phyloP scores from a whole-genome alignment of 306 rosid genomes.

The Sophora flavescens region DNA sequence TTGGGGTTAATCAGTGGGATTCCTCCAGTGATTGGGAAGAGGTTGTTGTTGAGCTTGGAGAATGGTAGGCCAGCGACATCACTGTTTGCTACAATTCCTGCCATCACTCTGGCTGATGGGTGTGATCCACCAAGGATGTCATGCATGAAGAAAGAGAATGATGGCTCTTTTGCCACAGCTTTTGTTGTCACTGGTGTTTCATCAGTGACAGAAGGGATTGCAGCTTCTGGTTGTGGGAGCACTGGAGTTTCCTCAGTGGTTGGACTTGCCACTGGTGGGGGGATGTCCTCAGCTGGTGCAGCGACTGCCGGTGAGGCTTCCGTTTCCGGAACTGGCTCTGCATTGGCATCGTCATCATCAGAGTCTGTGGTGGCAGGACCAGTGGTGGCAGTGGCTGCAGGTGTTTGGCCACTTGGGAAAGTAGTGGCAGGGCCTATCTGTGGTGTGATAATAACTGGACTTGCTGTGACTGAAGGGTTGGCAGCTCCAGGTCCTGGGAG shows the following conservation, averaged over 20 bases:
- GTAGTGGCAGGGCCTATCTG: conserved; percentile 34
- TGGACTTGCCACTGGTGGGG: conserved; percentile 45
- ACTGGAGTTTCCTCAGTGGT: conserved; percentile 31
- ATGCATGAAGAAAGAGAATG: conserved; percentile 80
- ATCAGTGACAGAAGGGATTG: conserved; percentile 12
- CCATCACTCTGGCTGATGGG: conserved; percentile 79
- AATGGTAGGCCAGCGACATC: conserved; percentile 68
- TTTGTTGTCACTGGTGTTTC: conserved; percentile 32
- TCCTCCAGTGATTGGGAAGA: conserved; percentile 74
- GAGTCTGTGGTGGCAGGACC: conserved; percentile 11
- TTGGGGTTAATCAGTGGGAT: conserved; percentile 66
- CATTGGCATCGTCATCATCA: conserved; percentile 26
- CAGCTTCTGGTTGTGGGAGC: conserved; percentile 37
- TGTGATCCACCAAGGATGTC: conserved; percentile 77
- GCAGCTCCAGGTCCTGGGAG: conserved; percentile 41
- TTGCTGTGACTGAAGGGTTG: conserved; percentile 51
- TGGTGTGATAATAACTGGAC: conserved; percentile 36
- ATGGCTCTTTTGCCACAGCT: conserved; percentile 40
- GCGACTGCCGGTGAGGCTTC: conserved; percentile 35
- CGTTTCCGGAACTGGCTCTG: conserved; percentile 38
- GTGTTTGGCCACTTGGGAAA: conserved; percentile 53
- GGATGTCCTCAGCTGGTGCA: conserved; percentile 36
- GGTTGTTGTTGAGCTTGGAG: conserved; percentile 74
- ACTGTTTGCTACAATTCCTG: conserved; percentile 75
- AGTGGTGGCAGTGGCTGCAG: conserved; percentile 43